Conservation (phyloP, 2,329 filamentous ascomycete species). For the Blumeriella jaapii region DNA sequence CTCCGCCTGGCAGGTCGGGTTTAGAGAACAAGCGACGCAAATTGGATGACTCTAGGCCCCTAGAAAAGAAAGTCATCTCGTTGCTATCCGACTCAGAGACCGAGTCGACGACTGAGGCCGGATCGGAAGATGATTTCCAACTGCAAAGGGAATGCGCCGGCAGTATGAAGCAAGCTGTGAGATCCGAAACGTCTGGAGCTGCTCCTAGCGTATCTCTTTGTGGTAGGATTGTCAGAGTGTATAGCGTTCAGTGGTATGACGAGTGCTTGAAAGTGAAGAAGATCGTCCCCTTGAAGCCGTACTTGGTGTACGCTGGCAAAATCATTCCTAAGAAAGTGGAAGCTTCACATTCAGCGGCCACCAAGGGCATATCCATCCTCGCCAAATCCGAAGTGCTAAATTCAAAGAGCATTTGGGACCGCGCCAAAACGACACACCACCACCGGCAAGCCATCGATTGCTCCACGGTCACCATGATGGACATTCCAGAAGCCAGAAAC, state of each 20-base stretch:
- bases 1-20: no score
- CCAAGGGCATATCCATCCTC: no score
- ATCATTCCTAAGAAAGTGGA: slow-evolving; percentile 8
- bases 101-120: slow-evolving; percentile 21
- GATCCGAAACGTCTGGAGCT: no score
- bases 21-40: slow-evolving; percentile 23
- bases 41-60: slow-evolving; percentile 10
- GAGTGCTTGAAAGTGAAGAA: slow-evolving; percentile 36
- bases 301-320: slow-evolving; percentile 42
- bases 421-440: slow-evolving; percentile 17
- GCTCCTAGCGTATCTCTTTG: no score
- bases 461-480: slow-evolving; percentile 6
- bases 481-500: slow-evolving; percentile 24
- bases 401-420: neutral
- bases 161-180: no score
- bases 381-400: neutral
- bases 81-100: slow-evolving; percentile 28
- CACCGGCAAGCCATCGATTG: slow-evolving; percentile 15
- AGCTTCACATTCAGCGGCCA: no score
- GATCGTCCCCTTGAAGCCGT: slow-evolving; percentile 38
- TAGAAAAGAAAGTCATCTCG: slow-evolving; percentile 15
- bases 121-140: neutral
- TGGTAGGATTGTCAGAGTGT: slow-evolving; percentile 37
- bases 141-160: neutral
- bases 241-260: slow-evolving; percentile 47